Conservation (phyloP, 306 rosid genomes). For the Citrullus mucosospermus region DNA sequence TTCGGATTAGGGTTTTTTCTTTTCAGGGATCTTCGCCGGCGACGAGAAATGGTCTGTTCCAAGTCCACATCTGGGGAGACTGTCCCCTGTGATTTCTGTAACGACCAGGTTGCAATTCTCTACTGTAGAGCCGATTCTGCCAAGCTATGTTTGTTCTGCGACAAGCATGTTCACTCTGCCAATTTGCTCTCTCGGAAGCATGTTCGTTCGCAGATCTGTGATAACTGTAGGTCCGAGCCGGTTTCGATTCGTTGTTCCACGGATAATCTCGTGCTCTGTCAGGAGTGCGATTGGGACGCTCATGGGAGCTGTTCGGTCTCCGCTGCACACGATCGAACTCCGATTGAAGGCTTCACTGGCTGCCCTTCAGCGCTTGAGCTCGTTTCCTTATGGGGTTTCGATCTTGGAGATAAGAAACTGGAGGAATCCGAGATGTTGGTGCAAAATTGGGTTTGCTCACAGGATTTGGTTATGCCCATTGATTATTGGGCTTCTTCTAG, state of each 20-base stretch:
- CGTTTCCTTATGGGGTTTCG: constrained; percentile 39
- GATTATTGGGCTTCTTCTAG: constrained; percentile 18
- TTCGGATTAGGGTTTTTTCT: constrained; percentile 4
- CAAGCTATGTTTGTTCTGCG: constrained; percentile 60
- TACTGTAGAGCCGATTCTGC: constrained; percentile 65
- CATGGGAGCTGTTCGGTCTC: constrained; percentile 35
- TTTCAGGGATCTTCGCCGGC: not conserved
- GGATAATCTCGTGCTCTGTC: constrained; percentile 52
- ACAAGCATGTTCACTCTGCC: constrained; percentile 57
- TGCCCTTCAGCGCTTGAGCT: constrained; percentile 47
- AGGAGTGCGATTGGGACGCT: constrained; percentile 49
- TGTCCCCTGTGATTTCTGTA: constrained; percentile 53
- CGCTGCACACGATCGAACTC: constrained; percentile 28
- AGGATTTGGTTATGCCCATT: constrained; percentile 12
- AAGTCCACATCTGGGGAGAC: constrained; percentile 12
- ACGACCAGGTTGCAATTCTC: constrained; percentile 31
- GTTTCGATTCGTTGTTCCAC: constrained; percentile 46
- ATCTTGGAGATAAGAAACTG: constrained; percentile 19
- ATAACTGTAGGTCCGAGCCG: constrained; percentile 37
- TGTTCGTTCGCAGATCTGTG: constrained; percentile 54
- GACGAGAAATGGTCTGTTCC: constrained; percentile 28
- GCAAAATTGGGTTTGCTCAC: constrained; percentile 4
- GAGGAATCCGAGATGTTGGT: constrained; percentile 3
- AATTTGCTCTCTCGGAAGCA: constrained; percentile 50
- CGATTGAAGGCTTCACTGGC: constrained; percentile 42